Evolutionary conservation across 129 eudicot genomes (phyloP).

Genomic region (Helianthus tuberosus): DNA sequence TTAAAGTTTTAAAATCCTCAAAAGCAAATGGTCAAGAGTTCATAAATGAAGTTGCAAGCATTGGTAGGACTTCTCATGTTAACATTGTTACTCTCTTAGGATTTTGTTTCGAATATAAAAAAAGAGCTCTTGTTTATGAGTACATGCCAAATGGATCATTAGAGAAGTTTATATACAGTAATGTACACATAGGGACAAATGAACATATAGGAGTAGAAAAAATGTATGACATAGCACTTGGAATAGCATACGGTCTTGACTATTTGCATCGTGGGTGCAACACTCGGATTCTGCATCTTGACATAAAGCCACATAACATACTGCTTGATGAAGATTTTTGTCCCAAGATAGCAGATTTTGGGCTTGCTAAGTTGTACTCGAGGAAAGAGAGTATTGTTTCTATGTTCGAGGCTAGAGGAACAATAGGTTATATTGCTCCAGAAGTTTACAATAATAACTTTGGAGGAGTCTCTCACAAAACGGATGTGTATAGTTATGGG

Average conservation of each 20-base stretch:
- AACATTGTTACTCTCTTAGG: conserved; percentile 40
- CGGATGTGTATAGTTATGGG: conserved; percentile 50
- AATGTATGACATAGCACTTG: conserved; percentile 34
- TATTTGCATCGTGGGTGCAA: conserved; percentile 47
- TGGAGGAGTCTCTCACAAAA: conserved; percentile 39
- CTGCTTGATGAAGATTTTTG: conserved; percentile 31
- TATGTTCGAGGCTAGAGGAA: conserved; percentile 42
- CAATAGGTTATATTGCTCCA: conserved; percentile 42
- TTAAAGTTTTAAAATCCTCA: conserved; percentile 27
- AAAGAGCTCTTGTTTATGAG: conserved; percentile 36
- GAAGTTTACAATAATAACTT: conserved; percentile 33
- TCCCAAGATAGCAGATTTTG: conserved; percentile 40
- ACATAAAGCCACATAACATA: conserved; percentile 29
- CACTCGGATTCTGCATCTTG: conserved; percentile 42
- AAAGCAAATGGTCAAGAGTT: conserved; percentile 43
- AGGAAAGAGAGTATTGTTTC: conserved; percentile 38
- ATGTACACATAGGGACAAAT: background rate
- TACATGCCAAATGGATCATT: conserved; percentile 51
- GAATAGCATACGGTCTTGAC: conserved; percentile 39
- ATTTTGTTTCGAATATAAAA: conserved; percentile 25
- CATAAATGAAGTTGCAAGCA: conserved; percentile 42
- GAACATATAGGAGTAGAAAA: conserved; percentile 12
- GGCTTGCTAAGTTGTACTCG: conserved; percentile 37
- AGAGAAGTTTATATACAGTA: conserved; percentile 27
- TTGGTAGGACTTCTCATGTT: conserved; percentile 41